Conservation (phyloP, 768 basidiomycete genomes). For the Sistotremastrum suecicum region DNA sequence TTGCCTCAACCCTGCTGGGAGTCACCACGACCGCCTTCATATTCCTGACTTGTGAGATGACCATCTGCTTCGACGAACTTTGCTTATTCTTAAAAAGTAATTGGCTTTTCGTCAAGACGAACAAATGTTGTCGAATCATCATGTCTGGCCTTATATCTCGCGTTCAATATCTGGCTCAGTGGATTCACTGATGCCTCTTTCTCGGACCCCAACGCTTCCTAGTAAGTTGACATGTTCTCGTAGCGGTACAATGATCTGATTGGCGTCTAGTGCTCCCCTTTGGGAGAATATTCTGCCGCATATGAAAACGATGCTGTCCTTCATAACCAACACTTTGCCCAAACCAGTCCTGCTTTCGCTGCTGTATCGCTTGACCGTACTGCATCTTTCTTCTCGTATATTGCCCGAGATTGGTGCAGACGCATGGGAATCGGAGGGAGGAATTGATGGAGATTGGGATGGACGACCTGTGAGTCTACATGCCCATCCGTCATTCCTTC, state of each 20-base stretch:
- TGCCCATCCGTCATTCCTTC: not conserved
- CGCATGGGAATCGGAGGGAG: conserved; percentile 58
- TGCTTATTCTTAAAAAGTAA: conserved; percentile 21
- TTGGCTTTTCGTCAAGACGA: conserved; percentile 76
- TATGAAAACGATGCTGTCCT: conserved; percentile 64
- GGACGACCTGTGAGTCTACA: conserved; percentile 48
- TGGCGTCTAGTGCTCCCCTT: conserved; percentile 44
- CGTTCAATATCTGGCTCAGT: conserved; percentile 85
- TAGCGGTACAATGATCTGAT: conserved; percentile 5
- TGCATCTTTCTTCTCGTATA: conserved; percentile 72
- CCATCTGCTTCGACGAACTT: too few relatives aligned
- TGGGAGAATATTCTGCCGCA: conserved; percentile 71
- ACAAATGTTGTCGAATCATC: conserved; percentile 92
- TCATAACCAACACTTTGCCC: conserved; percentile 73
- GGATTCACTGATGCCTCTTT: conserved; percentile 65
- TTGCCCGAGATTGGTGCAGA: conserved; percentile 76
- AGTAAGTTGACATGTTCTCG: conserved; percentile 33
- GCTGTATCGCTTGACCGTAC: conserved; percentile 63
- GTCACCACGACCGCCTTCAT: conserved; percentile 78
- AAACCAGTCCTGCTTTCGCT: conserved; percentile 73
- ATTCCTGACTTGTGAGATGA: conserved; percentile 47
- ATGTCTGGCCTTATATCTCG: conserved; percentile 74
- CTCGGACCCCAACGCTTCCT: conserved; percentile 60
- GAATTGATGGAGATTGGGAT: conserved; percentile 51
- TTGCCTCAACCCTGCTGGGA: conserved; percentile 82